phyloP scores from a whole-genome alignment of 371 early-diverging fungal genomes.

The Apophysomyces ossiformis region DNA sequence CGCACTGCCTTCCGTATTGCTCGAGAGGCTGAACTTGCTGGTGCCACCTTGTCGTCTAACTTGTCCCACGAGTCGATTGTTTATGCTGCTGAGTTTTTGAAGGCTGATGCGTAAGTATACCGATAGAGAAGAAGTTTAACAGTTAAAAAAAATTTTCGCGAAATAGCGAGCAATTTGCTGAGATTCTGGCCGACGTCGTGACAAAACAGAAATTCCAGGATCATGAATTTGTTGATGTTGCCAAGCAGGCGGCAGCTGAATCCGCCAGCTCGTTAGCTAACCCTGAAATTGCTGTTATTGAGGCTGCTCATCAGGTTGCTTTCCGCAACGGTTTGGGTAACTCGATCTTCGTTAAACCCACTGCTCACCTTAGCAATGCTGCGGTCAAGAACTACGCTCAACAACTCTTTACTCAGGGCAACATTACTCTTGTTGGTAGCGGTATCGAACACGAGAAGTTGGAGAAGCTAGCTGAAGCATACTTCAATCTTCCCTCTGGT shows the following conservation, averaged over 20 bases:
- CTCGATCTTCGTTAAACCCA: slow-evolving; percentile 82
- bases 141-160: neutral
- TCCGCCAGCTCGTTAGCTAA: slow-evolving; percentile 67
- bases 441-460: slow-evolving; percentile 82
- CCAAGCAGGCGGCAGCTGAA: slow-evolving; percentile 71
- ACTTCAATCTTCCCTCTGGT: slow-evolving; percentile 55
- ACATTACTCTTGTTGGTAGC: slow-evolving; percentile 85
- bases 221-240: slow-evolving; percentile 86
- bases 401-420: slow-evolving; percentile 70
- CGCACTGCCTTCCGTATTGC: slow-evolving; percentile 89
- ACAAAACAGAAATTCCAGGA: slow-evolving; percentile 81
- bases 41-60: slow-evolving; percentile 82
- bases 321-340: slow-evolving; percentile 96
- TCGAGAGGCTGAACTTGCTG: slow-evolving; percentile 94
- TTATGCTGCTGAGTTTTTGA: slow-evolving; percentile 88
- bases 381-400: slow-evolving; percentile 78
- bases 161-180: slow-evolving; percentile 85
- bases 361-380: slow-evolving; percentile 58
- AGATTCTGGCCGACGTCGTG: slow-evolving; percentile 79
- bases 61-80: slow-evolving; percentile 85
- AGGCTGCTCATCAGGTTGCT: slow-evolving; percentile 87
- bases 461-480: slow-evolving; percentile 61
- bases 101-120: slow-evolving; percentile 84
- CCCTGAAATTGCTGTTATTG: slow-evolving; percentile 73
- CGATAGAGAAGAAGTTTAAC: neutral